Evolutionary conservation across 257 asterid species (phyloP).

Genomic region (Thymus mandschuricus): DNA sequence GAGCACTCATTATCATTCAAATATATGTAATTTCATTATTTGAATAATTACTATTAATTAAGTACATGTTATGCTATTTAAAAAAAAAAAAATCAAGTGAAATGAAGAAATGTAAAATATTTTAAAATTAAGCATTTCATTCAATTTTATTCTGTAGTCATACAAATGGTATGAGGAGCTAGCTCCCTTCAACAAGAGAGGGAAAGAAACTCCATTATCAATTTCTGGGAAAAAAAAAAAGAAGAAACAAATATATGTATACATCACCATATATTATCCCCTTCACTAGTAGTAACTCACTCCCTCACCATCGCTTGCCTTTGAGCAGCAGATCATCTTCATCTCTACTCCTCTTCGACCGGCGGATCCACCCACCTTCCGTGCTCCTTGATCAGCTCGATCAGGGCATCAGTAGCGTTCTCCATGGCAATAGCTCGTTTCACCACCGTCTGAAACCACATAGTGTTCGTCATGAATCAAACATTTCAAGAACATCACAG

Average conservation of each 20-base stretch:
- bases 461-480: background rate
- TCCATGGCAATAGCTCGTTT: slow-evolving; percentile 77
- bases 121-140: background rate
- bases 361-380: slow-evolving; percentile 89
- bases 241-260: background rate
- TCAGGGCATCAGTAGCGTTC: slow-evolving; percentile 73
- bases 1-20: too few relatives aligned
- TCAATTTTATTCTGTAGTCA: slow-evolving; percentile 18
- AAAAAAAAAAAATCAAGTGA: too few relatives aligned
- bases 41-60: too few relatives aligned
- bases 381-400: slow-evolving; percentile 79
- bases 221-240: background rate
- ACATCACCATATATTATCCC: slow-evolving; percentile 6
- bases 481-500: background rate
- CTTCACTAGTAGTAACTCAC: background rate
- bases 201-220: slow-evolving; percentile 12
- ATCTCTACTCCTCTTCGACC: slow-evolving; percentile 56
- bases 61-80: too few relatives aligned
- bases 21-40: too few relatives aligned
- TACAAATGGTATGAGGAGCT: slow-evolving; percentile 18
- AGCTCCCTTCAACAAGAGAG: slow-evolving; percentile 4
- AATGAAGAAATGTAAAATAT: too few relatives aligned
- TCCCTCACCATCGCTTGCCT: background rate
- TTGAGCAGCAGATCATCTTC: slow-evolving; percentile 10
- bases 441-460: slow-evolving; percentile 63